Evolutionary conservation across 139 green algal genomes (phyloP).

Genomic region (Pycnococcus provasolii): DNA sequence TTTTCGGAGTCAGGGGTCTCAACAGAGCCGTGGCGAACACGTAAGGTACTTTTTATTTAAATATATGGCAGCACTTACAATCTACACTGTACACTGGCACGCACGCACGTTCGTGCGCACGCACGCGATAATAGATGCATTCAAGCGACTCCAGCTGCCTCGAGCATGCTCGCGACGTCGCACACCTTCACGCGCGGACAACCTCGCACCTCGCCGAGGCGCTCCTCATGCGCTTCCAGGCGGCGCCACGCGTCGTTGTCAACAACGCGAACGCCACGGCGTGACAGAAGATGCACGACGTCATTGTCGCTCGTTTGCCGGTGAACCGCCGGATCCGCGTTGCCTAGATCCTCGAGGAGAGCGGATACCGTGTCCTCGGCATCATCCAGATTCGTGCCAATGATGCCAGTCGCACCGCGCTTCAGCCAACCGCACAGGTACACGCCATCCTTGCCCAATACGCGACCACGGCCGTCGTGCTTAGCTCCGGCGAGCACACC

Average conservation of each 20-base stretch:
- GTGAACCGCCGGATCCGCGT: not conserved
- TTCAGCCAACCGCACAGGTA: slow-evolving; percentile 43
- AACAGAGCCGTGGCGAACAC: no score
- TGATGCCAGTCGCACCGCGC: slow-evolving; percentile 37
- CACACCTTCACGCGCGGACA: slow-evolving; percentile 30
- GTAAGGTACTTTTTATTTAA: no score
- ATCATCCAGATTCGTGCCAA: slow-evolving; percentile 38
- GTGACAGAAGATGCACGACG: slow-evolving; percentile 12
- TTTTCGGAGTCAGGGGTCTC: no score
- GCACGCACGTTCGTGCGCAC: slow-evolving; percentile 4
- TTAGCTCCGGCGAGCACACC: not conserved
- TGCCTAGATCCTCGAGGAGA: not conserved
- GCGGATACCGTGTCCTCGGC: slow-evolving; percentile 34
- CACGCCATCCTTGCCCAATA: slow-evolving; percentile 18
- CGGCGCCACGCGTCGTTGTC: slow-evolving; percentile 12
- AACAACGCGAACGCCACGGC: slow-evolving; percentile 9
- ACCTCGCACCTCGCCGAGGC: slow-evolving; percentile 7
- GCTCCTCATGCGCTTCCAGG: slow-evolving; percentile 24
- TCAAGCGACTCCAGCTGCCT: not conserved
- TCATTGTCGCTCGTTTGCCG: not conserved
- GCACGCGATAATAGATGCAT: not conserved
- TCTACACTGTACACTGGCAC: not conserved
- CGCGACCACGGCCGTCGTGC: not conserved
- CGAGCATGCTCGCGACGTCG: slow-evolving; percentile 17
- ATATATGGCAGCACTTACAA: no score